Percentiles rank a stretch among this genome's conserved stretches.
These are phyloP conservation scores for Neurospora sp. DNA, from an alignment of 495 filamentous ascomycete genomes.

Conservation along the genomic window DNA sequence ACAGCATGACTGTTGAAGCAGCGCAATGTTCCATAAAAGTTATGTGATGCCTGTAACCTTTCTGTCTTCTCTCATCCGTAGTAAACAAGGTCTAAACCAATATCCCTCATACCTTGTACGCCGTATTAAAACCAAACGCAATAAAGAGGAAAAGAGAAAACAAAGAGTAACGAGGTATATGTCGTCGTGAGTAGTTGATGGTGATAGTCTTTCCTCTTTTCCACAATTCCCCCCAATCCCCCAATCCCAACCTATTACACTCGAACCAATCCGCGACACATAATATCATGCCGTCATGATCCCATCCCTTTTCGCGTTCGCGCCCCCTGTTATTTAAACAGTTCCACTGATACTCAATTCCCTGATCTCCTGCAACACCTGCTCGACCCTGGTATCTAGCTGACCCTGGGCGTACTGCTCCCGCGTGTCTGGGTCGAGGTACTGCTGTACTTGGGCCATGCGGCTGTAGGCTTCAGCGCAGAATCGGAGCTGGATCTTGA, in stretches of 20 bases:
- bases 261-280: background rate
- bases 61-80: background rate
- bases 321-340: slow-evolving; percentile 23
- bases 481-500: slow-evolving; percentile 96
- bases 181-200: background rate
- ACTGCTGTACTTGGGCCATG: slow-evolving; percentile 99
- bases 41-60: background rate
- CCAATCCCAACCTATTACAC: background rate
- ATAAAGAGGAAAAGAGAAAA: background rate
- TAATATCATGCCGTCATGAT: background rate
- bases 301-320: background rate
- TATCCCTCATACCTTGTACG: slow-evolving; percentile 6
- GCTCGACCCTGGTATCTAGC: slow-evolving; percentile 83
- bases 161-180: background rate
- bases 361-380: slow-evolving; percentile 93
- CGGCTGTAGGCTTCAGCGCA: slow-evolving; percentile 93
- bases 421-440: slow-evolving; percentile 88
- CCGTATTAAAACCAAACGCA: background rate
- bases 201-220: background rate
- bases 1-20: background rate
- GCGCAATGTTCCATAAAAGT: background rate
- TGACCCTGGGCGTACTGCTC: slow-evolving; percentile 94
- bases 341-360: slow-evolving; percentile 81
- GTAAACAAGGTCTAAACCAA: background rate
- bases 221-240: background rate